These are phyloP conservation scores for Kitagawia praeruptora DNA, from an alignment of 129 eudicot genomes.

Conservation along the genomic window DNA sequence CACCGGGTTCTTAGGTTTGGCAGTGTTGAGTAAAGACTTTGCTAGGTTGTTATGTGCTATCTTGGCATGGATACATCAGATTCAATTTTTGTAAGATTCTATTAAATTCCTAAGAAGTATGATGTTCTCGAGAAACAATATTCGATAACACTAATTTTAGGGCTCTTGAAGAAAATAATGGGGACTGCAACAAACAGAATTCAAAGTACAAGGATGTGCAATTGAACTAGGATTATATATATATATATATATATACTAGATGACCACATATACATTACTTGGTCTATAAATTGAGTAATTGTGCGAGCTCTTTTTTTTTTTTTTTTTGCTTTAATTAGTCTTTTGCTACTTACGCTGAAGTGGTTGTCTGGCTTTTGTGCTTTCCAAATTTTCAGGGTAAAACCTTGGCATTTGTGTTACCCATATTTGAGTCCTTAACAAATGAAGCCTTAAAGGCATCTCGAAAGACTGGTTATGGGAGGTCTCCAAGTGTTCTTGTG, in stretches of 20 bases:
- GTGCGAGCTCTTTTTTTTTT: not conserved
- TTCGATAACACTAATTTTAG: not conserved
- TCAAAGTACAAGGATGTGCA: not conserved
- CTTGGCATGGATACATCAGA: no score
- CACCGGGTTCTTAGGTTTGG: no score
- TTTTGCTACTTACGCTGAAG: not conserved
- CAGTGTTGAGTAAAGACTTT: no score
- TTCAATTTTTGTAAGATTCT: no score
- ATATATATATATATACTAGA: no score
- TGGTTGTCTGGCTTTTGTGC: not conserved
- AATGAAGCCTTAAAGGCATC: conserved; percentile 55
- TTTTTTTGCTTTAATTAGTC: not conserved
- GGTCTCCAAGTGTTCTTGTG: conserved; percentile 75
- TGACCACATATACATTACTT: not conserved
- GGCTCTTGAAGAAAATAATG: not conserved
- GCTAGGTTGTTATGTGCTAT: no score
- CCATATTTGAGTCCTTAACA: conserved; percentile 69
- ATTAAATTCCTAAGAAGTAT: not conserved
- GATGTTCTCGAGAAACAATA: no score
- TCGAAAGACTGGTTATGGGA: conserved; percentile 76
- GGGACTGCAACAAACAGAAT: no score
- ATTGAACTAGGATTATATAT: not conserved
- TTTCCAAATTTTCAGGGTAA: conserved; percentile 45
- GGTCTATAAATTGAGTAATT: not conserved
- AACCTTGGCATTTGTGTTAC: conserved; percentile 86